A percentile compares a stretch with the other conserved stretches of the same genome.
phyloP scores from a whole-genome alignment of 2,329 filamentous ascomycete species.

The Clonostachys solani region DNA sequence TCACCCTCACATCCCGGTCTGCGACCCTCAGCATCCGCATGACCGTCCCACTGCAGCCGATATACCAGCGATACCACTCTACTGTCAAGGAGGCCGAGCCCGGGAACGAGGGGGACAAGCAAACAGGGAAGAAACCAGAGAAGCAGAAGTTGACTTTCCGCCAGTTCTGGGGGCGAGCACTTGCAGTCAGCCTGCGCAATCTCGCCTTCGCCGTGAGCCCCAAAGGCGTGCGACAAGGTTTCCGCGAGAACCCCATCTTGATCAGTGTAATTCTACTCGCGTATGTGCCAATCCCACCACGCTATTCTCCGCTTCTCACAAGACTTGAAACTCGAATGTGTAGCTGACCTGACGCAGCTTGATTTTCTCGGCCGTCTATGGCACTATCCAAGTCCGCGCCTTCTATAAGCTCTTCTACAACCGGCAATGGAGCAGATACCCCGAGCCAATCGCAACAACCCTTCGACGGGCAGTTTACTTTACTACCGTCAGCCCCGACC shows the following conservation, averaged over 20 bases:
- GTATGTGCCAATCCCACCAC: slow-evolving; percentile 11
- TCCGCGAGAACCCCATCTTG: slow-evolving; percentile 20
- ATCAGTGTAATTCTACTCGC: slow-evolving; percentile 21
- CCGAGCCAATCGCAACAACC: slow-evolving; percentile 69
- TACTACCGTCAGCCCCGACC: slow-evolving; percentile 71
- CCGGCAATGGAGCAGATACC: slow-evolving; percentile 52
- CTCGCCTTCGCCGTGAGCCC: slow-evolving; percentile 24
- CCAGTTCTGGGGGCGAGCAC: slow-evolving; percentile 17
- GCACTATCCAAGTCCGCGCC: slow-evolving; percentile 23
- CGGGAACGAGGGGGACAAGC: slow-evolving; percentile 5
- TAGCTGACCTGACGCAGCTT: no score
- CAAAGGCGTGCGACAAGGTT: slow-evolving; percentile 25
- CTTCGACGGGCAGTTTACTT: slow-evolving; percentile 85
- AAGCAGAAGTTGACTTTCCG: slow-evolving; percentile 21
- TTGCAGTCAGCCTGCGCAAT: slow-evolving; percentile 26
- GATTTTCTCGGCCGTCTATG: slow-evolving; percentile 9
- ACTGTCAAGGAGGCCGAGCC: not conserved
- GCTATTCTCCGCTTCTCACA: no score
- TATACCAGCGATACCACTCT: not conserved
- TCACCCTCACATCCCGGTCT: slow-evolving; percentile 21
- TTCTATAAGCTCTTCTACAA: slow-evolving; percentile 55
- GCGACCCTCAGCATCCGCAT: slow-evolving; percentile 19
- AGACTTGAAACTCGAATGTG: no score
- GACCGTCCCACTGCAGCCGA: slow-evolving; percentile 16
- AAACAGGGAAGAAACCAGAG: slow-evolving; percentile 7